phyloP scores from a whole-genome alignment of 257 asterid species.

The Rhazya stricta region DNA sequence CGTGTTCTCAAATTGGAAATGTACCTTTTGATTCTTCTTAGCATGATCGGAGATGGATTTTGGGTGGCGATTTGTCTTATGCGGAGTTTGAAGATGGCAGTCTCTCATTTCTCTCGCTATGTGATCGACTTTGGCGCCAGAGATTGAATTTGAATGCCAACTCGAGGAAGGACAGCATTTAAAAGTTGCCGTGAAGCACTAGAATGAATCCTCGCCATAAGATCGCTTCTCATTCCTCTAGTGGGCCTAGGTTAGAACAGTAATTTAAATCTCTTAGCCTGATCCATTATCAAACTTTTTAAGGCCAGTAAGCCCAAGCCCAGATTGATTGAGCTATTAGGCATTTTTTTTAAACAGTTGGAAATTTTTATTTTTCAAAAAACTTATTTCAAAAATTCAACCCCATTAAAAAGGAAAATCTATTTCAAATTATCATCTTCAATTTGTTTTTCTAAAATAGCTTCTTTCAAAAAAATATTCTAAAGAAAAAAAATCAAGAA shows the following conservation, averaged over 20 bases:
- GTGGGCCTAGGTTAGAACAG: not conserved
- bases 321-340: too few species aligned
- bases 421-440: too few species aligned
- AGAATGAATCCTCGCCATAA: not conserved
- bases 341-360: too few species aligned
- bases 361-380: too few species aligned
- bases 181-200: not conserved
- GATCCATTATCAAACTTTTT: too few species aligned
- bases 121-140: slow-evolving; percentile 14
- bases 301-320: too few species aligned
- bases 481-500: too few species aligned
- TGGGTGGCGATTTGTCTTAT: slow-evolving; percentile 32
- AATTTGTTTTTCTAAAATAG: too few species aligned
- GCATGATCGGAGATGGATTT: slow-evolving; percentile 37
- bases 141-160: not conserved
- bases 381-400: too few species aligned
- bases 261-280: too few species aligned
- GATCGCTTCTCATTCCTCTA: not conserved
- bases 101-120: slow-evolving; percentile 18
- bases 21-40: slow-evolving; percentile 39
- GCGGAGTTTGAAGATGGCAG: slow-evolving; percentile 23
- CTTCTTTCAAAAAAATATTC: too few species aligned
- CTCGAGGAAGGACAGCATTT: not conserved
- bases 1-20: slow-evolving; percentile 1
- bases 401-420: too few species aligned